Conservation (phyloP, 2,329 filamentous ascomycete species). For the Arthrobotrys megalospora region DNA sequence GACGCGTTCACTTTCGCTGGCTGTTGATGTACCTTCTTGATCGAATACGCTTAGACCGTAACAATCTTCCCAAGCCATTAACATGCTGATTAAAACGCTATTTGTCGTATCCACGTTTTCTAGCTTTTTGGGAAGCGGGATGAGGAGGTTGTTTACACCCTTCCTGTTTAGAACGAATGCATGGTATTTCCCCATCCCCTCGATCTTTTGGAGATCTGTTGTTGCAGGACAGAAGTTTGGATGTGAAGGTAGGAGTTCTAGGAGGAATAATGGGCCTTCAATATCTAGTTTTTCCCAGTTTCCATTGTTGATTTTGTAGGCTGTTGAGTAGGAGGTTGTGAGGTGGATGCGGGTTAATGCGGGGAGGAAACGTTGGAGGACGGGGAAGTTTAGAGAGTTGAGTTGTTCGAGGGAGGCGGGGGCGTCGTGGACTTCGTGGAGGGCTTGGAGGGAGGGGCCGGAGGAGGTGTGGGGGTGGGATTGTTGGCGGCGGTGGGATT, state of each 20-base stretch:
- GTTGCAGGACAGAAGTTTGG: constrained; percentile 25
- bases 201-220: constrained; percentile 20
- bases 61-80: constrained; percentile 56
- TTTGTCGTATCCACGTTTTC: constrained; percentile 59
- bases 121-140: constrained; percentile 47
- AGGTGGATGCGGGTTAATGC: constrained; percentile 43
- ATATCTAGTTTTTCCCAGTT: constrained; percentile 58
- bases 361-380: constrained; percentile 42
- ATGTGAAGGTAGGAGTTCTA: constrained; percentile 46
- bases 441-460: constrained; percentile 45
- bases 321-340: constrained; percentile 50
- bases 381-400: constrained; percentile 52
- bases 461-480: constrained; percentile 53
- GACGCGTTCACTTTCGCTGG: constrained; percentile 45
- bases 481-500: constrained; percentile 47
- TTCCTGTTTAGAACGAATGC: constrained; percentile 56
- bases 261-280: constrained; percentile 50
- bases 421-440: constrained; percentile 50
- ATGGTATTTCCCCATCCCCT: constrained; percentile 40
- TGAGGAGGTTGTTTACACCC: constrained; percentile 52
- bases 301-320: constrained; percentile 44
- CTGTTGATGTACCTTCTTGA: constrained; percentile 51
- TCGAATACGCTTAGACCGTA: constrained; percentile 57
- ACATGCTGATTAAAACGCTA: constrained; percentile 54
- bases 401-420: constrained; percentile 51